These are phyloP conservation scores for Leccinum longicurvipes DNA, from an alignment of 768 basidiomycete species.

Conservation along the genomic window DNA sequence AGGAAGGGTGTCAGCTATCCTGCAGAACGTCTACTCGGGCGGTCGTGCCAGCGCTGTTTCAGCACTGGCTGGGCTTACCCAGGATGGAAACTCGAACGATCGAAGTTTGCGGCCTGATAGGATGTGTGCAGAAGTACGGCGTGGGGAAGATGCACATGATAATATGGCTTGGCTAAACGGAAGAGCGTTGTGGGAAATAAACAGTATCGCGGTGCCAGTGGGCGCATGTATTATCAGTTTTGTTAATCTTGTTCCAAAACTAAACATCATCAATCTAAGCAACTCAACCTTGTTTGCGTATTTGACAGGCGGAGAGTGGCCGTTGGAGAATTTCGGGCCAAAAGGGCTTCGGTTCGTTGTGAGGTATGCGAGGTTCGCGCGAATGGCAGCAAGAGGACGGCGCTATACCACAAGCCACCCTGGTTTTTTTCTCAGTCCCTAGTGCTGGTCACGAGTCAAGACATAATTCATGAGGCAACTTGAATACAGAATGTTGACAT, in stretches of 20 bases:
- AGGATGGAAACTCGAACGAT: slow-evolving; percentile 10
- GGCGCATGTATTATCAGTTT: not conserved
- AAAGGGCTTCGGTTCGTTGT: not conserved
- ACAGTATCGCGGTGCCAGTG: not conserved
- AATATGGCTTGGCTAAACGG: slow-evolving; percentile 1
- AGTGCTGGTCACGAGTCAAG: not conserved
- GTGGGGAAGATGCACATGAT: slow-evolving; percentile 6
- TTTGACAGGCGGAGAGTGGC: not conserved
- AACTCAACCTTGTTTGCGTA: slow-evolving; percentile 15
- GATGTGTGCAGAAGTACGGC: slow-evolving; percentile 12
- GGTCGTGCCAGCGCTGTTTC: slow-evolving; percentile 4
- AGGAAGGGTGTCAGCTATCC: slow-evolving; percentile 1
- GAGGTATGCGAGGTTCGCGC: not conserved
- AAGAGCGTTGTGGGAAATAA: not conserved
- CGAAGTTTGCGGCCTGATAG: slow-evolving; percentile 7
- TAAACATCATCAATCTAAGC: not conserved
- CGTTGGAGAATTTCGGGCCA: not conserved
- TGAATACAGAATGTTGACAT: too few species aligned
- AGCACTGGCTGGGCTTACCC: not conserved
- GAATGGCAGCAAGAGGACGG: not conserved
- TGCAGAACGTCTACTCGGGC: not conserved
- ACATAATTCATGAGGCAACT: too few species aligned
- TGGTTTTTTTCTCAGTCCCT: slow-evolving; percentile 1
- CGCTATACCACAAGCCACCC: not conserved
- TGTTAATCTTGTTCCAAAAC: not conserved